Evolutionary conservation across 2,329 filamentous ascomycete species (phyloP), one percentile per base, ranked within the genome.

Genomic region (Podosphaera fusca): DNA sequence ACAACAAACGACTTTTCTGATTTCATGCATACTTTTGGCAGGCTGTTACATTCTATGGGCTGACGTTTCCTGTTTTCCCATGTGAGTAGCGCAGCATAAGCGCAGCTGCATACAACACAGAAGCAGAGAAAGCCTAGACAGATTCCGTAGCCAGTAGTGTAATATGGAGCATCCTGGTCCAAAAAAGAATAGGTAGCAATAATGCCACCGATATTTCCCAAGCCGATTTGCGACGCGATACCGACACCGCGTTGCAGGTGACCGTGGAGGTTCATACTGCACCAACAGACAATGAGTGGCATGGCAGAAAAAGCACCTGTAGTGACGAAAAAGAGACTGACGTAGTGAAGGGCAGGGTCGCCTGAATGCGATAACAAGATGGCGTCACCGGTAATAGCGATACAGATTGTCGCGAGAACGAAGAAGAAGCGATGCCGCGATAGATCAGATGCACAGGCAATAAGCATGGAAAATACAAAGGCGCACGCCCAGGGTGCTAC

Each of bases 281-380:
- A 88, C 84, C 85, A 89, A 67, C 84, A 88, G 6, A 88, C 78
- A 49, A 88, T 79, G 35, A 95, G 81, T 0, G 90, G 88, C 84
- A 95, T 89, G n/a, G 88, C 86, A 0, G 80, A 81, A 70, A 94
- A 95, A 0, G 79, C 77, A 55, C 87, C 87, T 71, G 81, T 81
- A 1, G 85, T 83, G 55, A 94, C 79, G 36, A 95, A 72, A 72
- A 94, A 94, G 0, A 95, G 75, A 0, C 84, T 85, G 0, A 74
- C 84, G 64, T 95, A 95, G 67, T 92, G 77, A 5, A 86, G 70
- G 10, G 75, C 60, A 0, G 71, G 72, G 67, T 87, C 77, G 65
- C 84, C 77, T 65, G 84, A 70, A 67, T 90, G 84, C 9, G 73
- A 72, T 54, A 94, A 71, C 6, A 95, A 75, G 59, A 90, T 85